Percentiles rank a stretch among this genome's conserved stretches.
Evolutionary conservation across 495 filamentous ascomycete species (phyloP).

Genomic region (Cercophora newfieldiana): DNA sequence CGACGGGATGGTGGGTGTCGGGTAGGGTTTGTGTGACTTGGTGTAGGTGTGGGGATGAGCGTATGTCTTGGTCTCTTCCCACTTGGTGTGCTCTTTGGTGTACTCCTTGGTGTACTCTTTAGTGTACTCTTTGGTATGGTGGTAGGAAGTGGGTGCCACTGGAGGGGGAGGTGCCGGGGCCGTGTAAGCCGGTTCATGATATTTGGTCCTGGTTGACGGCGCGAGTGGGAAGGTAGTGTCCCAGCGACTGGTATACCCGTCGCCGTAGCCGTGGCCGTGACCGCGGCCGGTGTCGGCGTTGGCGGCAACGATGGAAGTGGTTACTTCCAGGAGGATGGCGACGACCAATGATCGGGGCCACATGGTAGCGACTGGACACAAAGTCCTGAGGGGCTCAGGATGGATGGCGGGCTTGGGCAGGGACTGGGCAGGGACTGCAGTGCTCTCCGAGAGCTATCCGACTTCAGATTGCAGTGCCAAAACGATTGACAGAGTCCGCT

Average conservation of each 20-base stretch:
- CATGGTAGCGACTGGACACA: background rate
- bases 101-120: background rate
- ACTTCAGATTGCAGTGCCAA: slow-evolving; percentile 3
- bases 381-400: background rate
- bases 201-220: background rate
- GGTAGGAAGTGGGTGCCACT: background rate
- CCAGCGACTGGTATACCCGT: background rate
- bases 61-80: too few species aligned
- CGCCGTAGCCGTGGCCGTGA: background rate
- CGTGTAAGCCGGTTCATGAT: background rate
- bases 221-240: background rate
- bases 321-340: background rate
- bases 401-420: background rate
- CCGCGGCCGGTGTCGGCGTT: too few species aligned
- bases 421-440: background rate
- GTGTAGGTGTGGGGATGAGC: too few species aligned
- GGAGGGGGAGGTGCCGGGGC: background rate
- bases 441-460: background rate
- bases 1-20: background rate
- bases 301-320: background rate
- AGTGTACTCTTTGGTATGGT: background rate
- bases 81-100: background rate
- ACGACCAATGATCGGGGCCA: background rate
- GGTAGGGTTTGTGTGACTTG: slow-evolving; percentile 5
- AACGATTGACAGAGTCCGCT: background rate